phyloP scores from a whole-genome alignment of 805 yeast genomes.

The Schizosaccharomyces osmophilus region DNA sequence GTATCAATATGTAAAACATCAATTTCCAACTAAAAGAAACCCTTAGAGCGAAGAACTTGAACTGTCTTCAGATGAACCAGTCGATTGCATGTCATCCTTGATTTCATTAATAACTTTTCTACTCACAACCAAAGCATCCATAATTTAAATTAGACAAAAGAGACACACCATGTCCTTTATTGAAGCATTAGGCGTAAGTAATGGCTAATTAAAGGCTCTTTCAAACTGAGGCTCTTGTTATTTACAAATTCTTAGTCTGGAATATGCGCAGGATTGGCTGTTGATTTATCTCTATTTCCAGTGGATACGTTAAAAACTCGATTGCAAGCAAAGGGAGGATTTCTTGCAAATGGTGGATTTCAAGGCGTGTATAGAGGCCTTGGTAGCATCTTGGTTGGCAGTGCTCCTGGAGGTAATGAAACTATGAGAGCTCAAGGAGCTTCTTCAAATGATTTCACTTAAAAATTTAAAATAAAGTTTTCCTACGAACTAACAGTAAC shows the following conservation, averaged over 20 bases:
- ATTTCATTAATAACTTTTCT: too few relatives aligned
- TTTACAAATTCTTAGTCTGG: background rate
- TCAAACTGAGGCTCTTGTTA: background rate
- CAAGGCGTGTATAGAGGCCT: constrained; percentile 73
- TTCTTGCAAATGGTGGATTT: constrained; percentile 81
- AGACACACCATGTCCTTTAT: background rate
- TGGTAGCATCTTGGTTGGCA: constrained; percentile 80
- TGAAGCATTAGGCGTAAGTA: background rate
- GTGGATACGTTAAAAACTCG: constrained; percentile 88
- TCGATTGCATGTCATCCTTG: too few relatives aligned
- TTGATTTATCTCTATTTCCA: constrained; percentile 86
- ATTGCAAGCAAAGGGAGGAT: constrained; percentile 86
- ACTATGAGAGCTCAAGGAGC: background rate
- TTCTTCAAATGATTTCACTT: background rate
- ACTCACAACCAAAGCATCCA: too few relatives aligned
- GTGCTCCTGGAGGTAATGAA: constrained; percentile 45
- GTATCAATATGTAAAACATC: too few relatives aligned
- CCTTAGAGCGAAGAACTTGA: too few relatives aligned
- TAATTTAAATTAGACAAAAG: too few relatives aligned
- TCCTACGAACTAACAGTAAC: background rate
- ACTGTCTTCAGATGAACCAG: too few relatives aligned
- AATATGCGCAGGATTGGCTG: constrained; percentile 61
- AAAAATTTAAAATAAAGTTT: background rate
- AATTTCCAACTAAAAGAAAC: too few relatives aligned
- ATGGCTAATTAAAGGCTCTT: background rate